A percentile compares a stretch with the other conserved stretches of the same genome.
Evolutionary conservation across 73 alveolate genomes (phyloP).

Genomic region (Diophrys sp.): DNA sequence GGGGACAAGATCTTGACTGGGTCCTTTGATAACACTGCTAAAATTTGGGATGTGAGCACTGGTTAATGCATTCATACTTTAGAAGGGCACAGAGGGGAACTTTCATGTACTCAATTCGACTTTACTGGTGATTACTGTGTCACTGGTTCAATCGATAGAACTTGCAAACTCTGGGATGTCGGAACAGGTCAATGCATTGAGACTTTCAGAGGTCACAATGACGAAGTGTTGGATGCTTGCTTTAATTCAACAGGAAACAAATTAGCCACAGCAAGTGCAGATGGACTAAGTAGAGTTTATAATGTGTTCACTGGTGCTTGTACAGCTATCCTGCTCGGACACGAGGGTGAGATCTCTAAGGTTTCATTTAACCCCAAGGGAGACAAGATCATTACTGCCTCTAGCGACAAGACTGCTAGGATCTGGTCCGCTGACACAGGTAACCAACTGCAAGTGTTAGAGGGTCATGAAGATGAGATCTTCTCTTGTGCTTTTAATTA

Average conservation of each 20-base stretch:
- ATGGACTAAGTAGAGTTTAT: conserved; percentile 92
- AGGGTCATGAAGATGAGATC: conserved; percentile 99
- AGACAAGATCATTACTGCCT: conserved; percentile 94
- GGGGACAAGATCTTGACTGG: conserved; percentile 99
- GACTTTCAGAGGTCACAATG: conserved; percentile 97
- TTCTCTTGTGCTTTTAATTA: conserved; percentile 99
- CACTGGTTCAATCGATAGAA: conserved; percentile 96
- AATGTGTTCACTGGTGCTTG: conserved; percentile 79
- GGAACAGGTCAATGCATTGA: conserved; percentile 93
- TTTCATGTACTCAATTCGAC: conserved; percentile 96
- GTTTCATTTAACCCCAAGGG: conserved; percentile 98
- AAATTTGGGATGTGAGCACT: conserved; percentile 98
- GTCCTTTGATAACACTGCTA: conserved; percentile 98
- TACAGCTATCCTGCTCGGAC: conserved; percentile 84
- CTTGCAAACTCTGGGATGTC: conserved; percentile 98
- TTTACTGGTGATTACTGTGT: conserved; percentile 94
- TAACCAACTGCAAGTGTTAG: conserved; percentile 92
- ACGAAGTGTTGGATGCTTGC: conserved; percentile 94
- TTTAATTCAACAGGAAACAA: conserved; percentile 97
- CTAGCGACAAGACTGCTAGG: conserved; percentile 96
- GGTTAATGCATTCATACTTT: conserved; percentile 96
- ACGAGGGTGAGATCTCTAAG: conserved; percentile 91
- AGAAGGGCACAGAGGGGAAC: conserved; percentile 95
- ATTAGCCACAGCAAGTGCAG: conserved; percentile 98
- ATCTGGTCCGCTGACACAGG: conserved; percentile 99